Evolutionary conservation across 2,329 filamentous ascomycete species (phyloP).

Genomic region (Phyllachora maydis): DNA sequence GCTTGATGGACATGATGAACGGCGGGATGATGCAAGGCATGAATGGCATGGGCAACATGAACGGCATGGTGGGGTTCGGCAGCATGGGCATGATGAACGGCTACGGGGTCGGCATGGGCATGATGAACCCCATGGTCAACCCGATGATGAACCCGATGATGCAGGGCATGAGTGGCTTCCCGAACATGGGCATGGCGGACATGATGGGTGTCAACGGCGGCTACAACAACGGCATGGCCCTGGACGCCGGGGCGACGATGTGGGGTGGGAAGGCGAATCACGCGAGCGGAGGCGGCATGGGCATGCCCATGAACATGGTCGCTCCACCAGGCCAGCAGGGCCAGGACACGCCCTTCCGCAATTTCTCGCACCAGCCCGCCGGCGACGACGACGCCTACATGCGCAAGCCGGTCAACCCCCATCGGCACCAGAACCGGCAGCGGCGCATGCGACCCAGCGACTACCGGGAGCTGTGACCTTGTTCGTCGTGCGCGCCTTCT

Average conservation of each 20-base stretch:
- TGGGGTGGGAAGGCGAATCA: conserved; percentile 1
- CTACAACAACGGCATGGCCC: conserved; percentile 11
- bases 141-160: conserved; percentile 17
- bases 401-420: conserved; percentile 84
- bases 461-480: conserved; percentile 75
- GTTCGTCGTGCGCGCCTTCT: too few species aligned
- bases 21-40: conserved; percentile 21
- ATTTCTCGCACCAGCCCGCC: conserved; percentile 26
- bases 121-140: conserved; percentile 15
- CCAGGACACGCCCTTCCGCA: too few species aligned
- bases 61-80: conserved; percentile 12
- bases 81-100: conserved; percentile 22
- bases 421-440: conserved; percentile 68
- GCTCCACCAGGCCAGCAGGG: conserved; percentile 5
- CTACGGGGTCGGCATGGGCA: conserved; percentile 17
- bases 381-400: conserved; percentile 86
- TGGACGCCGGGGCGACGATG: conserved; percentile 1
- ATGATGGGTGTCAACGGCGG: conserved; percentile 8
- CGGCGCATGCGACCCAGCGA: conserved; percentile 71
- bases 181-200: conserved; percentile 17
- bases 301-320: conserved; percentile 12
- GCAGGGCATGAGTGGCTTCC: conserved; percentile 14
- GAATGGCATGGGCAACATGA: conserved; percentile 6
- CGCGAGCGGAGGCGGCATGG: conserved; percentile 7
- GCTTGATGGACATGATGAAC: conserved; percentile 15